Evolutionary conservation across 2,329 filamentous ascomycete genomes (phyloP).

Genomic region (Sphaerulina musiva): DNA sequence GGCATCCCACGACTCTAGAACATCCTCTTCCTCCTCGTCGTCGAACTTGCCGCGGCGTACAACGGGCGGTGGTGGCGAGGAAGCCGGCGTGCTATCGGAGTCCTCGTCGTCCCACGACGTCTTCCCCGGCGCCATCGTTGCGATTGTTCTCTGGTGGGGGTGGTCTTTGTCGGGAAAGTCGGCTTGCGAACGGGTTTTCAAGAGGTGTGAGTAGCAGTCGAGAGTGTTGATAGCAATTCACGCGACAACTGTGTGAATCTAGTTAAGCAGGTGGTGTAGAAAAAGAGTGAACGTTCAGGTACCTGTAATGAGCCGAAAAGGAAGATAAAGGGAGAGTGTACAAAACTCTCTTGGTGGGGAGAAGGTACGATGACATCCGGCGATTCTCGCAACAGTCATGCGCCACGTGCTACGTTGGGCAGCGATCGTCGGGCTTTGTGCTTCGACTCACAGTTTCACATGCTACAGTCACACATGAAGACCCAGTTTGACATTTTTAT

Average conservation of each 20-base stretch:
- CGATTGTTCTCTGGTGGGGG: conserved; percentile 19
- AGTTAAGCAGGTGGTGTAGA: neutral
- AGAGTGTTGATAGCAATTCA: neutral
- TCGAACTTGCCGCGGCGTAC: conserved; percentile 66
- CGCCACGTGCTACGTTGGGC: too few species aligned
- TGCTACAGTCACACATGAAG: too few species aligned
- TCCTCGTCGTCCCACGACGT: conserved; percentile 47
- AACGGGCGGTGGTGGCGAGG: conserved; percentile 42
- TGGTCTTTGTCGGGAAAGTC: neutral
- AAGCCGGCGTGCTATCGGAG: conserved; percentile 46
- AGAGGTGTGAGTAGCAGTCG: neutral
- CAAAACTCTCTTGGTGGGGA: too few species aligned
- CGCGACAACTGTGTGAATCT: neutral
- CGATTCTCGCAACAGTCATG: too few species aligned
- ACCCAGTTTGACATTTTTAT: too few species aligned
- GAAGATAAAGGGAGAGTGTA: too few species aligned
- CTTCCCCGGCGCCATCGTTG: conserved; percentile 33
- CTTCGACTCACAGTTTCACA: too few species aligned
- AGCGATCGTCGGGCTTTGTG: too few species aligned
- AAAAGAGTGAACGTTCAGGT: neutral
- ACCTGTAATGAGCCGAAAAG: too few species aligned
- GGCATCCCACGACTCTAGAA: conserved; percentile 94
- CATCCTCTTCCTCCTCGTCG: conserved; percentile 84
- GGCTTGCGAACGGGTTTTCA: neutral
- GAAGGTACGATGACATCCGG: too few species aligned